A percentile compares a stretch with the other conserved stretches of the same genome.
Evolutionary conservation across 139 green algal genomes (phyloP).

Genomic region (Chlamydomonas eustigma): DNA sequence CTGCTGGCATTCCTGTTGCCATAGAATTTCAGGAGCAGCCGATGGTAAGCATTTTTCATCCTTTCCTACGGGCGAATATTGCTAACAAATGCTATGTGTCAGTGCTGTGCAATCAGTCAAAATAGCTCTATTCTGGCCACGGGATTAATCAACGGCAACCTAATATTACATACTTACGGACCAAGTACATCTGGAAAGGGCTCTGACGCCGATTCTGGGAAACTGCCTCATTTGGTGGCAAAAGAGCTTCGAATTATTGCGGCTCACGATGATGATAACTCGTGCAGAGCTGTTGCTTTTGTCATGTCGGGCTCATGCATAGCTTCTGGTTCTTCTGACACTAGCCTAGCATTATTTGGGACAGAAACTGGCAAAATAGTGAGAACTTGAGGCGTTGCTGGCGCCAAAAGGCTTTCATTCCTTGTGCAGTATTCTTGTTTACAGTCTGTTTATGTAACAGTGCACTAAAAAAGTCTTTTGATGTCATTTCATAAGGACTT

Average conservation of each 20-base stretch:
- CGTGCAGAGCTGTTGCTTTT: conserved; percentile 12
- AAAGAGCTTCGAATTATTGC: no score
- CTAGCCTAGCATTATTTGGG: conserved; percentile 42
- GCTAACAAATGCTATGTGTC: no score
- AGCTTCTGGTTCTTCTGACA: conserved; percentile 21
- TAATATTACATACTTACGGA: conserved; percentile 38
- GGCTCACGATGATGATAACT: background rate
- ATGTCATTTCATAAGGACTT: background rate
- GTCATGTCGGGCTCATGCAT: background rate
- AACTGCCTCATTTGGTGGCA: no score
- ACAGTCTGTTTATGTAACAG: no score
- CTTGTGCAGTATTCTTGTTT: no score
- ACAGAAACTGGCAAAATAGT: conserved; percentile 34
- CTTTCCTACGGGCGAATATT: no score
- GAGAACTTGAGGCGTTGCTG: no score
- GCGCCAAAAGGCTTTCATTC: no score
- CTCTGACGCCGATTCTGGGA: no score
- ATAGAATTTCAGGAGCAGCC: background rate
- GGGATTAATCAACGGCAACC: conserved; percentile 49
- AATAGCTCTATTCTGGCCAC: conserved; percentile 39
- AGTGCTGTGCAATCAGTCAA: conserved; percentile 16
- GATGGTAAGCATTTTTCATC: no score
- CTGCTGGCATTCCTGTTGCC: background rate
- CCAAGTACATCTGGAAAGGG: no score
- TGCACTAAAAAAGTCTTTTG: background rate